A percentile compares a stretch with the other conserved stretches of the same genome.
Conservation (phyloP, 2,329 filamentous ascomycete genomes). For the Plectosphaerella plurivora region DNA sequence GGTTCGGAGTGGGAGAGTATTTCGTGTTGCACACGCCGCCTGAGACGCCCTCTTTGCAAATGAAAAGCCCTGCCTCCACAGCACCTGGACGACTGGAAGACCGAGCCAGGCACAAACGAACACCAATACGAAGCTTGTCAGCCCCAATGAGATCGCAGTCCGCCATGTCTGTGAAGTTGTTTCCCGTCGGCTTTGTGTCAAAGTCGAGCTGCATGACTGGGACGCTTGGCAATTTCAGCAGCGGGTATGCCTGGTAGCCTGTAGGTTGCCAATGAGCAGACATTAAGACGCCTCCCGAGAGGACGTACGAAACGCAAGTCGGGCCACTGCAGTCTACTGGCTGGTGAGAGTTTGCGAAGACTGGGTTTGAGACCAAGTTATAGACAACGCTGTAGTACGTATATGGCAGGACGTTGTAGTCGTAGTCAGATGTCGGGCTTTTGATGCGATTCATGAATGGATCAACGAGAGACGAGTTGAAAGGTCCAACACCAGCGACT, state of each 20-base stretch:
- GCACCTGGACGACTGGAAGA: background rate
- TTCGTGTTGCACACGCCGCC: background rate
- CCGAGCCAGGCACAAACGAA: conserved; percentile 2
- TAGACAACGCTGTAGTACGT: conserved; percentile 8
- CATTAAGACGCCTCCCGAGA: conserved; percentile 9
- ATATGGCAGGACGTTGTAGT: background rate
- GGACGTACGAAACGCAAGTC: conserved; percentile 9
- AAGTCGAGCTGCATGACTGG: conserved; percentile 9
- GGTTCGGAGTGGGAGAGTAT: conserved; percentile 6
- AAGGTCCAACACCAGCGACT: conserved; percentile 10
- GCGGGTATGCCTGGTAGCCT: conserved; percentile 2
- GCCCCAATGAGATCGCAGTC: conserved; percentile 5
- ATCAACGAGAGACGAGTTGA: conserved; percentile 11
- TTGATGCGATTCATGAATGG: conserved; percentile 6
- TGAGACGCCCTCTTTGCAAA: background rate
- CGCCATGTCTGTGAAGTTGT: background rate
- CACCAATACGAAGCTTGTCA: background rate
- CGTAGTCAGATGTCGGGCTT: background rate
- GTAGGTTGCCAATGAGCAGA: conserved; percentile 9
- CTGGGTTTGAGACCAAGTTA: conserved; percentile 4
- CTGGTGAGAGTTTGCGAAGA: conserved; percentile 1
- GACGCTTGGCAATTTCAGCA: conserved; percentile 5
- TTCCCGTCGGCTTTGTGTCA: background rate
- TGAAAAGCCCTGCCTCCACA: conserved; percentile 1
- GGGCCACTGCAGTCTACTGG: conserved; percentile 1